Conservation (phyloP, 768 basidiomycete genomes). For the Agaricus sinodeliciosus region DNA sequence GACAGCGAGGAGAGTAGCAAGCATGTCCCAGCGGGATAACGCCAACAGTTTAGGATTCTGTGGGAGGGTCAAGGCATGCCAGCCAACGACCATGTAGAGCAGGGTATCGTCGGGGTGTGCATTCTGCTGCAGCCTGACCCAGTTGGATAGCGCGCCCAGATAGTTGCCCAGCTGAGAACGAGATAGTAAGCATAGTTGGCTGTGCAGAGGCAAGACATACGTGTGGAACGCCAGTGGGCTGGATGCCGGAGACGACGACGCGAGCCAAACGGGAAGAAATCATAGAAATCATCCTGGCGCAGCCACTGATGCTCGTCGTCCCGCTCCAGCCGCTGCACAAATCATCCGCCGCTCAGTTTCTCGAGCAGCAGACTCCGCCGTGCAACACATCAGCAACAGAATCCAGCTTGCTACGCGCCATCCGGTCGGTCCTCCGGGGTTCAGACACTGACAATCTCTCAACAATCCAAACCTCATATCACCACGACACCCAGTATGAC, state of each 20-base stretch:
- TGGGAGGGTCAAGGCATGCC: conserved; percentile 91
- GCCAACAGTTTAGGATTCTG: conserved; percentile 67
- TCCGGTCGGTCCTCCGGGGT: conserved; percentile 55
- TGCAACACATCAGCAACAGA: conserved; percentile 19
- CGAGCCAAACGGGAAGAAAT: conserved; percentile 15
- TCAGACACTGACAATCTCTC: conserved; percentile 35
- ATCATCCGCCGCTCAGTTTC: conserved; percentile 38
- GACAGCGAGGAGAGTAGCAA: conserved; percentile 78
- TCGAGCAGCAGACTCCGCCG: conserved; percentile 24
- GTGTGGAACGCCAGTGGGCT: conserved; percentile 89
- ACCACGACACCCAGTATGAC: conserved; percentile 31
- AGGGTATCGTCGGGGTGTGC: conserved; percentile 54
- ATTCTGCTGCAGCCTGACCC: conserved; percentile 73
- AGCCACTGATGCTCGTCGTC: conserved; percentile 22
- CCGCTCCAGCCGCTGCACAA: conserved; percentile 34
- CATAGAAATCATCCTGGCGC: not conserved
- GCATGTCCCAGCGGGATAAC: conserved; percentile 63
- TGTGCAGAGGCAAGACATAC: conserved; percentile 33
- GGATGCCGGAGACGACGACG: conserved; percentile 84
- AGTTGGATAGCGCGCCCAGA: conserved; percentile 84
- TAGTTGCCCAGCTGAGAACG: conserved; percentile 80
- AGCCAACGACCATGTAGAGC: conserved; percentile 85
- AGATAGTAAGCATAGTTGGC: not conserved
- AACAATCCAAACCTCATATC: conserved; percentile 34
- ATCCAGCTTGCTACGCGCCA: conserved; percentile 45